Evolutionary conservation across 2,329 filamentous ascomycete genomes (phyloP), one percentile per base, ranked within the genome.

Genomic region (Neonectria hederae): DNA sequence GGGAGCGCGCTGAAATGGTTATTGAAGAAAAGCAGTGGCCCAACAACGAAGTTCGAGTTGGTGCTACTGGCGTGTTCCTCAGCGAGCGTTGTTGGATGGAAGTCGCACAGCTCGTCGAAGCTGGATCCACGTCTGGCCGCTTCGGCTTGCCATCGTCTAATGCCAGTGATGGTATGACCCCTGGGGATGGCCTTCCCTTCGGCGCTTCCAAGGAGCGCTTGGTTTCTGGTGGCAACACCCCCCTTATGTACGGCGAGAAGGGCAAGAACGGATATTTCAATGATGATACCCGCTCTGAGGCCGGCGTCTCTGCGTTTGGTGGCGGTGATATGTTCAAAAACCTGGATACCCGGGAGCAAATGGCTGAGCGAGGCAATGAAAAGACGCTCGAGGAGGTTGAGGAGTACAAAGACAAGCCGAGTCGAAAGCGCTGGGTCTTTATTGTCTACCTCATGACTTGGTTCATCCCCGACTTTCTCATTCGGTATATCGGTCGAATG

Each of bases 271-370:
- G 90, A 22, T 97, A 97, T 76, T 97, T 97, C 73, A 91, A 91
- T 57, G 94, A 97, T 62, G 96, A 99, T 76, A 84, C 90, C 8
- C 93, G 94, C 46, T 98, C 96, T 30, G 96, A 99, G 55, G 94
- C 95, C 8, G 95, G 94, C 4, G 91, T 87, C 2, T 97, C 95
- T n/a, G 94, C 93, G 6, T 91, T 97, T 76, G 92, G 94, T 52
- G 92, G 88, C 57, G 94, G 96, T 8, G 96, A 99, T 77, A 97
- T 99, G 95, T 99, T 99, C 85, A 93, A 94, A 75, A 97, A 97
- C 74, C 85, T 98, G 8, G 95, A 98, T 71, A 97, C 95, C 7
- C 89, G 93, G 67, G 92, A 97, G 76, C 92, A 97, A 76, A 93
- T 99, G 88, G 93, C 95, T 0, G 95, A 98, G 80, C 95, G 97